Base-by-base conservation (phyloP, 192 early-diverging fungal genomes). In the Gorgonomyces haynaldii region DNA sequence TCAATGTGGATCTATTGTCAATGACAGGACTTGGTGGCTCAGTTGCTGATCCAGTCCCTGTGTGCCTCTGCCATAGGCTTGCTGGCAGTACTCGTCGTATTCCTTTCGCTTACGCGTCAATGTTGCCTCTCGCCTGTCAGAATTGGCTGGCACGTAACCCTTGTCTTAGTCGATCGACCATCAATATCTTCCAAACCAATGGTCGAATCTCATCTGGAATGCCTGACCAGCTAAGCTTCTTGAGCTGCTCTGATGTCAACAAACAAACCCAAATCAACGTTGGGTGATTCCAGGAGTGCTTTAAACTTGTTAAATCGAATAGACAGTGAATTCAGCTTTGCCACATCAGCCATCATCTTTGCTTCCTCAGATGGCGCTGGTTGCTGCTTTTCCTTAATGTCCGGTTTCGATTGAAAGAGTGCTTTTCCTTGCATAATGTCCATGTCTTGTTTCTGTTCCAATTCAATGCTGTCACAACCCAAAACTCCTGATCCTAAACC, bases 101-200 rank as follows among this genome's bases (percentile, higher is more conserved):
- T 98, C 96, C 41, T 83, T 82, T 42, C 96, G 73, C 54, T 98
- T 98, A 42, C 88, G 75, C 42, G 68, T 65, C 54, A 98, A 47
- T 0, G 92, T 93, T 3, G 76, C 74, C 10, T 79, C 83, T 25
- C 91, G 58, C 4, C 91, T 72, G 50, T 84, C 81, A n/a, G 83
- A 78, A 56, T 88, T 94, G 45, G 85, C 65, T 4, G 96, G 96
- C 0, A 93, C 58, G 53, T 96, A 96, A 0, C 90, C 89, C 75
- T 84, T 22, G 16, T 5, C 10, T 23, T 30, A 4, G 12, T 24
- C 23, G 6, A 15, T 1, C 4, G 56, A 81, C 84, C 69, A 96
- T 81, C 36, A 98, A 68, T 12, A 98, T 57, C 40, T 92, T 90
- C 95, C 95, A 98, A 2, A 88, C 80, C 31, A 83, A 86, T 12